Evolutionary conservation across 2,329 filamentous ascomycete genomes (phyloP), one percentile per base, ranked within the genome.

Genomic region (Alternaria conjuncta): DNA sequence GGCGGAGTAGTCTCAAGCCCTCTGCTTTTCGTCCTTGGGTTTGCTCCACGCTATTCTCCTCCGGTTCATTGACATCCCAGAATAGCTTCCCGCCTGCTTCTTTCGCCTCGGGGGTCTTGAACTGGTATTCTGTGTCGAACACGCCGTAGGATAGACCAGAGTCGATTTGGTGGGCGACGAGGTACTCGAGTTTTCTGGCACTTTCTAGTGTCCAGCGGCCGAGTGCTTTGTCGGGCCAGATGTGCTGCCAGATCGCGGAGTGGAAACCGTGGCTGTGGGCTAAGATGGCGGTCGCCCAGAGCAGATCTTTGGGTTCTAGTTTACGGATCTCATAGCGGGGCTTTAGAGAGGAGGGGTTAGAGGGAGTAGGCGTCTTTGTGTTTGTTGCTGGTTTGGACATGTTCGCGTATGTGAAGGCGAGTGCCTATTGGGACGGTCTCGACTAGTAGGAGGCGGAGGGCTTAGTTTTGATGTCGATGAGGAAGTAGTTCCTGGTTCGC

Each of bases 51-150:
- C 66, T 63, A 4, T 30, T 25, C 7, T 50, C 30, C 4, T n/a
- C 23, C 0, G 63, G 58, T 46, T 75, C 70, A 5, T 28, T 57
- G 3, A 49, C 57, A 61, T 76, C 69, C 71, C 75, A 78, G 65
- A 72, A 74, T 2, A 75, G 58, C 25, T 68, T 71, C 5, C 76
- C 77, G 12, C 64, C 73, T 1, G 61, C 60, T 13, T 72, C 64
- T 20, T 63, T 68, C 28, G 75, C 79, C 23, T 78, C 71, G 6
- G 72, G 61, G 3, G 69, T 70, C 56, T 77, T 80, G 76, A 73
- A 82, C 20, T 66, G 36, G 64, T 81, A 82, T 44, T 80, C 68
- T 9, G 73, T 78, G 66, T 82, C 80, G 69, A 80, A 81, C 32
- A 82, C 78, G 56, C 79, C 80, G 64, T 74, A 80, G 43, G 74